Percentiles rank a stretch among this genome's conserved stretches.
Evolutionary conservation across 1,284 basidiomycete species (phyloP).

Genomic region (Rhizoctonia solani): DNA sequence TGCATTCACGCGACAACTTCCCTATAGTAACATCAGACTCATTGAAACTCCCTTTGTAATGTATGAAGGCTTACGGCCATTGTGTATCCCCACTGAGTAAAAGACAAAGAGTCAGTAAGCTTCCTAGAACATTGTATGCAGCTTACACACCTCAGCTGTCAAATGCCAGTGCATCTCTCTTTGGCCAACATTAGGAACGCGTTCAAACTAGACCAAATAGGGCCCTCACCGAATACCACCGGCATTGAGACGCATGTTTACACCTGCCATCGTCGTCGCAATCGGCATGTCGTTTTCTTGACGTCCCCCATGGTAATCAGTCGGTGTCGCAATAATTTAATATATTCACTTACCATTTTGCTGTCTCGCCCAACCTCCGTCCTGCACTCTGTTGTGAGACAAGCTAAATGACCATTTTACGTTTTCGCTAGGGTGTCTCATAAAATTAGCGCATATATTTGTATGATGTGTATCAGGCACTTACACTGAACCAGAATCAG

Average conservation of each 20-base stretch:
- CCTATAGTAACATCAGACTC: conserved; percentile 47
- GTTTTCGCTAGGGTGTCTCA: conserved; percentile 51
- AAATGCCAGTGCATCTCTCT: conserved; percentile 41
- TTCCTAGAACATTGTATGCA: not conserved
- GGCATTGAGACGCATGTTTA: conserved; percentile 69
- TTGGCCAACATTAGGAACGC: not conserved
- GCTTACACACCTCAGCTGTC: conserved; percentile 31
- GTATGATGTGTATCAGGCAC: too few relatives aligned
- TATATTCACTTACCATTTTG: conserved; percentile 57
- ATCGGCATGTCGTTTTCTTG: conserved; percentile 60
- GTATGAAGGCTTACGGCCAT: conserved; percentile 47
- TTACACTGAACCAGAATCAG: conserved; percentile 42
- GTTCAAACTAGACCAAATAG: not conserved
- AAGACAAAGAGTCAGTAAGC: too few relatives aligned
- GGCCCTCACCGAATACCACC: conserved; percentile 61
- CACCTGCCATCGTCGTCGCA: conserved; percentile 63
- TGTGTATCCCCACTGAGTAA: conserved; percentile 64
- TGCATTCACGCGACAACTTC: conserved; percentile 63
- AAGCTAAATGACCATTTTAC: conserved; percentile 74
- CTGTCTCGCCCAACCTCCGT: conserved; percentile 74
- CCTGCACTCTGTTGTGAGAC: conserved; percentile 68
- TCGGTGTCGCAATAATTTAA: too few relatives aligned
- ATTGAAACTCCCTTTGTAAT: not conserved
- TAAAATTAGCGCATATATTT: not conserved
- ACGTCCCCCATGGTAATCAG: conserved; percentile 47